phyloP scores from a whole-genome alignment of 164 flowering plant genomes.

The Vitis cinerea region DNA sequence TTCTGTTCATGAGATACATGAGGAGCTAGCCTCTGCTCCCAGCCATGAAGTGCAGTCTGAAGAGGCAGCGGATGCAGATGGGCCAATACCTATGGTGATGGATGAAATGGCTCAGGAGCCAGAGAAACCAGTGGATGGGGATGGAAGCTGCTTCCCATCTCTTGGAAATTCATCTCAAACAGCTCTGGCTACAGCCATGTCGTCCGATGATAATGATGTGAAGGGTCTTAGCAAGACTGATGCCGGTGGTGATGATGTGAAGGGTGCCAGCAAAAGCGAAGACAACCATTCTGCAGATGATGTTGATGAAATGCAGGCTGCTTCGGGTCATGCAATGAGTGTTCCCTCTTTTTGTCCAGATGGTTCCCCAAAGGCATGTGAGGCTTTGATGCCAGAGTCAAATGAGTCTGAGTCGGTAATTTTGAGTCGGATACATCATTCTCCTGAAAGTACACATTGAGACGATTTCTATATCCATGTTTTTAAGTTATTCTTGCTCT shows the following conservation, averaged over 20 bases:
- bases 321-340: constrained; percentile 14
- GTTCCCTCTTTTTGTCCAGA: constrained; percentile 33
- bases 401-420: constrained; percentile 61
- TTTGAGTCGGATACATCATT: constrained; percentile 88
- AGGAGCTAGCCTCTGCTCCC: constrained; percentile 1
- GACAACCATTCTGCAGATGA: background rate
- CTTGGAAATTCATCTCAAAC: too few relatives aligned
- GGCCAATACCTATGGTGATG: background rate
- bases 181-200: too few relatives aligned
- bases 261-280: background rate
- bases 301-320: constrained; percentile 15
- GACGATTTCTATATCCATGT: constrained; percentile 49
- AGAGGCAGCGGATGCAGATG: background rate
- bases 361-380: constrained; percentile 39
- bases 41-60: background rate
- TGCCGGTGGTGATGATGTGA: background rate
- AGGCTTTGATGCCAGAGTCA: constrained; percentile 53
- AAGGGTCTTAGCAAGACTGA: background rate
- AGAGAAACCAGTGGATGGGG: background rate
- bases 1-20: background rate
- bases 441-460: constrained; percentile 98
- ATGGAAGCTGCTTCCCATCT: background rate
- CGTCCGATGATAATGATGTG: background rate
- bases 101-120: background rate
- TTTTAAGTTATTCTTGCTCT: background rate